Conservation (phyloP, 1,284 basidiomycete species). For the Malassezia vespertilionis region DNA sequence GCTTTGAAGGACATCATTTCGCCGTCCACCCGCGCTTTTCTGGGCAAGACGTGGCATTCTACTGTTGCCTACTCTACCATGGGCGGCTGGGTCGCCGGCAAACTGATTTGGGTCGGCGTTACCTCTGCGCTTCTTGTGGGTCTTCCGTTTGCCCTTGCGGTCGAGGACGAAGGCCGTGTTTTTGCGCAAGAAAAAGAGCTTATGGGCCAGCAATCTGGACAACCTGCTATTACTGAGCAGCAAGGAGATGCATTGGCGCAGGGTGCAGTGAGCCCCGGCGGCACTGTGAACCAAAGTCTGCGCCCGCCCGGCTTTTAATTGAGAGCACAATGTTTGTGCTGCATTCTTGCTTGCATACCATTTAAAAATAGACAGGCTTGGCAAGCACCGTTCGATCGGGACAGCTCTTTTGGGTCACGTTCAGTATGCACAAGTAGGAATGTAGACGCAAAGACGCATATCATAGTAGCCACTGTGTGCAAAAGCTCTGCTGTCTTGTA, state of each 20-base stretch:
- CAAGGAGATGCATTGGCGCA: no score
- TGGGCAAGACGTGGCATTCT: slow-evolving; percentile 58
- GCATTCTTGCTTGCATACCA: no score
- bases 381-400: no score
- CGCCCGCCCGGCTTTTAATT: slow-evolving; percentile 43
- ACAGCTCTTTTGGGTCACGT: no score
- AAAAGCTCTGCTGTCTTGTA: no score
- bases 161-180: slow-evolving; percentile 91
- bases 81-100: slow-evolving; percentile 65
- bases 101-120: slow-evolving; percentile 84
- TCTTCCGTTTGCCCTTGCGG: slow-evolving; percentile 75
- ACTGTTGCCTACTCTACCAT: slow-evolving; percentile 55
- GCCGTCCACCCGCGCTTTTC: slow-evolving; percentile 68
- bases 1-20: slow-evolving; percentile 92
- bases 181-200: slow-evolving; percentile 90
- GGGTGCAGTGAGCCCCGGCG: no score
- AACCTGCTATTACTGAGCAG: slow-evolving; percentile 56
- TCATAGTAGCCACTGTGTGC: no score
- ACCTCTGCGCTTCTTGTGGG: slow-evolving; percentile 87
- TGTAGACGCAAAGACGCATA: no score
- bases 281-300: slow-evolving; percentile 23
- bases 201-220: slow-evolving; percentile 80
- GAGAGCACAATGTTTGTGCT: not conserved
- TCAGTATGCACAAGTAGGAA: no score
- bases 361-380: slow-evolving; percentile 3